Evolutionary conservation across 495 filamentous ascomycete genomes (phyloP).

Genomic region (Trichoderma erinaceum): DNA sequence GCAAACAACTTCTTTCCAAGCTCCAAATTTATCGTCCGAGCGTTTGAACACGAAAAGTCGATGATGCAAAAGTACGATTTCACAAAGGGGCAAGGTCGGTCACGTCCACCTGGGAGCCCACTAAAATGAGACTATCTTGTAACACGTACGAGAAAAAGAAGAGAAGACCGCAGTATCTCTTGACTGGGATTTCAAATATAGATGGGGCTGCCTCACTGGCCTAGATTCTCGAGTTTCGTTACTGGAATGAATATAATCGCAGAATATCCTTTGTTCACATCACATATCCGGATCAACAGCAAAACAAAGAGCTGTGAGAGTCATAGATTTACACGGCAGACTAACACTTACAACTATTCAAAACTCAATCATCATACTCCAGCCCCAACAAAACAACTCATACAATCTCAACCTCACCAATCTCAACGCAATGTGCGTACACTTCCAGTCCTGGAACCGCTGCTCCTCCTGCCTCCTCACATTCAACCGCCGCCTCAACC

Average conservation of each 20-base stretch:
- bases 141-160: neutral
- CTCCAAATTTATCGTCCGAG: neutral
- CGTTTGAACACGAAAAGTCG: neutral
- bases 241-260: no score
- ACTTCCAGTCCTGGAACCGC: constrained; percentile 14
- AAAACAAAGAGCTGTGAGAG: no score
- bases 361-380: neutral
- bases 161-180: neutral
- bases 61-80: neutral
- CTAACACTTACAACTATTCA: neutral
- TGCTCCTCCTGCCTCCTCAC: constrained; percentile 13
- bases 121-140: neutral
- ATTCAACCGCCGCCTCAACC: constrained; percentile 7
- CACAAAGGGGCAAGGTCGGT: neutral
- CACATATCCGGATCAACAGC: no score
- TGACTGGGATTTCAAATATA: neutral
- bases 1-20: neutral
- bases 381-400: neutral
- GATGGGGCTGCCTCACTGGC: neutral
- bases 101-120: no score
- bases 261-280: neutral
- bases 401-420: neutral
- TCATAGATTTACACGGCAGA: no score
- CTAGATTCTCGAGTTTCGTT: neutral
- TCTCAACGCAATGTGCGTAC: neutral